These are phyloP conservation scores for Mollisiaceae sp. DNA, from an alignment of 2,329 filamentous ascomycete genomes.

Conservation along the genomic window DNA sequence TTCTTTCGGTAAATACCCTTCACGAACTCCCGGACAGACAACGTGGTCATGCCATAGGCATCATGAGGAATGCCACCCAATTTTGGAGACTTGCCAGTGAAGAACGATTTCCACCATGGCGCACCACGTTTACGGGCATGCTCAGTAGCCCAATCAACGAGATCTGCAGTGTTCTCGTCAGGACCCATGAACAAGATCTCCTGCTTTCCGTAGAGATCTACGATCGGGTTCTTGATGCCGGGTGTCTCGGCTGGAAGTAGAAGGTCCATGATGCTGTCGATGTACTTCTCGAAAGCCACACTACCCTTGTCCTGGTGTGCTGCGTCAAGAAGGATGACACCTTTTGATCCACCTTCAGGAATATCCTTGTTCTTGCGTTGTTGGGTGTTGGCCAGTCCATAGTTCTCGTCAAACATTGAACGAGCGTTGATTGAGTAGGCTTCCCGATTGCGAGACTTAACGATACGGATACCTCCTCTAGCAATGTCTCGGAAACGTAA, in stretches of 20 bases:
- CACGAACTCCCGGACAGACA: slow-evolving; percentile 95
- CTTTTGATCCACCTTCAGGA: slow-evolving; percentile 96
- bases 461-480: slow-evolving; percentile 95
- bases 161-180: slow-evolving; percentile 96
- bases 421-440: slow-evolving; percentile 96
- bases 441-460: slow-evolving; percentile 96
- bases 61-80: slow-evolving; percentile 97
- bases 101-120: slow-evolving; percentile 99
- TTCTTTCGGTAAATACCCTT: slow-evolving; percentile 97
- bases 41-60: slow-evolving; percentile 94
- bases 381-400: slow-evolving; percentile 96
- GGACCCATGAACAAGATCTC: slow-evolving; percentile 99
- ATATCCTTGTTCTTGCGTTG: slow-evolving; percentile 99
- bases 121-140: slow-evolving; percentile 87
- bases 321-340: slow-evolving; percentile 91
- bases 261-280: slow-evolving; percentile 96
- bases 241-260: slow-evolving; percentile 88
- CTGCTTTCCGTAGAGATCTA: slow-evolving; percentile 91
- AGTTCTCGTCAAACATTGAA: slow-evolving; percentile 98
- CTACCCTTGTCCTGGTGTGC: slow-evolving; percentile 91
- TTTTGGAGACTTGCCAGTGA: slow-evolving; percentile 96
- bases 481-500: slow-evolving; percentile 96
- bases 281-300: slow-evolving; percentile 99
- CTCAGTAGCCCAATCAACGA: slow-evolving; percentile 98
- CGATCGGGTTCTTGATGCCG: slow-evolving; percentile 98